phyloP scores from a whole-genome alignment of 441 rosid species.

The Mallotus repandus region DNA sequence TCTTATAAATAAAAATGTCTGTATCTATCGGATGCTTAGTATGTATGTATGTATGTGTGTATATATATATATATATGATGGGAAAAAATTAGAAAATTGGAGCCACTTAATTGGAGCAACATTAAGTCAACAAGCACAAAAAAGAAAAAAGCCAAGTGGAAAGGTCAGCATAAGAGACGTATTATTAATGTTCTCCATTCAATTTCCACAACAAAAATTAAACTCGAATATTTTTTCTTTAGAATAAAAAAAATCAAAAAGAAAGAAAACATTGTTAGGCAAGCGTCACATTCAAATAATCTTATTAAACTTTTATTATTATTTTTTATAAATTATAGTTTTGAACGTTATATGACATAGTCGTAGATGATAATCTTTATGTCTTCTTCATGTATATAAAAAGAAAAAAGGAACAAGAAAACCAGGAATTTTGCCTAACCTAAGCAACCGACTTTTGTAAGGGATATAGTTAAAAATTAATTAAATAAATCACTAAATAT shows the following conservation, averaged over 20 bases:
- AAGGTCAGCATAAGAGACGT: constrained; percentile 35
- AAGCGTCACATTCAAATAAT: constrained; percentile 42
- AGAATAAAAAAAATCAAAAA: constrained; percentile 14
- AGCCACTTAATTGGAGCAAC: constrained; percentile 14
- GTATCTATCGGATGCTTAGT: too few relatives aligned
- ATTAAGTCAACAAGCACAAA: constrained; percentile 30
- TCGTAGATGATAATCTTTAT: constrained; percentile 16
- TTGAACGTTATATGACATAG: neutral
- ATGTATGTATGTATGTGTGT: too few relatives aligned
- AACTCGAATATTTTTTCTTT: constrained; percentile 12
- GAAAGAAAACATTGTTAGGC: constrained; percentile 41
- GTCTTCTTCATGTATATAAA: constrained; percentile 24
- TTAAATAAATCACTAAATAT: too few relatives aligned
- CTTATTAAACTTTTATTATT: neutral
- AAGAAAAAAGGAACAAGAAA: constrained; percentile 30
- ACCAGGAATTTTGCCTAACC: constrained; percentile 37
- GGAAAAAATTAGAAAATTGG: constrained; percentile 10
- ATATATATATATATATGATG: too few relatives aligned
- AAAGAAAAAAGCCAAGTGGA: constrained; percentile 27
- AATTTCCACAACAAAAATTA: constrained; percentile 23
- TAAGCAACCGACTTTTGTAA: constrained; percentile 25
- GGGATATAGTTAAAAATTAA: neutral
- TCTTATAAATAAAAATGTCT: too few relatives aligned
- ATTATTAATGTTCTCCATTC: constrained; percentile 18
- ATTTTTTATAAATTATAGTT: neutral